A percentile compares a stretch with the other conserved stretches of the same genome.
Evolutionary conservation across 768 basidiomycete genomes (phyloP).

Genomic region (Leccinum fibrillosum): DNA sequence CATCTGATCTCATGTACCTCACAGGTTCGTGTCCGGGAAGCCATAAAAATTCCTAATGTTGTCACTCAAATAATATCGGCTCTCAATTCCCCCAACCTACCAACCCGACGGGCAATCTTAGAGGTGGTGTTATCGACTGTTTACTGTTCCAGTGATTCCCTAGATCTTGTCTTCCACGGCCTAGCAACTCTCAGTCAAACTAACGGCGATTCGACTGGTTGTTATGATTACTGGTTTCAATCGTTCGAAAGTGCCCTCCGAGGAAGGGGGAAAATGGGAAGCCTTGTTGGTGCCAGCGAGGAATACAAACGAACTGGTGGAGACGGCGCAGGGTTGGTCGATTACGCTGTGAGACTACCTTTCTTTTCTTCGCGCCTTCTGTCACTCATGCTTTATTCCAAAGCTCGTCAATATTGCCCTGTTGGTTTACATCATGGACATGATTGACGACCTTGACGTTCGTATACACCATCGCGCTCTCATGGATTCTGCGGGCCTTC

Average conservation of each 20-base stretch:
- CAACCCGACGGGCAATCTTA: conserved; percentile 71
- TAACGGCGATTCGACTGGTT: conserved; percentile 54
- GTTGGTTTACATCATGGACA: conserved; percentile 62
- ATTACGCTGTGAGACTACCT: conserved; percentile 71
- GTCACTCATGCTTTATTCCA: conserved; percentile 11
- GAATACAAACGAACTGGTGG: conserved; percentile 72
- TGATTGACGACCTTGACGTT: conserved; percentile 74
- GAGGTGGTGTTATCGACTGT: conserved; percentile 78
- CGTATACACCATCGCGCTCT: conserved; percentile 83
- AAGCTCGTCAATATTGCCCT: conserved; percentile 61
- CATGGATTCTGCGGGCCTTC: conserved; percentile 86
- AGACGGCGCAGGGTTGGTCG: conserved; percentile 66
- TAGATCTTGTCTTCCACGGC: conserved; percentile 68
- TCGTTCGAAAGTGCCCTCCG: conserved; percentile 70
- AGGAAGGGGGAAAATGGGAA: conserved; percentile 93
- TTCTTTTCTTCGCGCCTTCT: not conserved
- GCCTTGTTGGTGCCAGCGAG: conserved; percentile 90
- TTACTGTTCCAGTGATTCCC: conserved; percentile 60
- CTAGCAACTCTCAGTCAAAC: conserved; percentile 69
- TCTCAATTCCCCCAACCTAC: conserved; percentile 76
- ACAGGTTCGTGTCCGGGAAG: conserved; percentile 68
- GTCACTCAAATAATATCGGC: conserved; percentile 80
- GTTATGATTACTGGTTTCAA: conserved; percentile 89
- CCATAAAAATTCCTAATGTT: conserved; percentile 66
- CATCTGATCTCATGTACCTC: conserved; percentile 9